Base-by-base conservation (phyloP, 2,329 filamentous ascomycete genomes). In the Fusarium secorum region DNA sequence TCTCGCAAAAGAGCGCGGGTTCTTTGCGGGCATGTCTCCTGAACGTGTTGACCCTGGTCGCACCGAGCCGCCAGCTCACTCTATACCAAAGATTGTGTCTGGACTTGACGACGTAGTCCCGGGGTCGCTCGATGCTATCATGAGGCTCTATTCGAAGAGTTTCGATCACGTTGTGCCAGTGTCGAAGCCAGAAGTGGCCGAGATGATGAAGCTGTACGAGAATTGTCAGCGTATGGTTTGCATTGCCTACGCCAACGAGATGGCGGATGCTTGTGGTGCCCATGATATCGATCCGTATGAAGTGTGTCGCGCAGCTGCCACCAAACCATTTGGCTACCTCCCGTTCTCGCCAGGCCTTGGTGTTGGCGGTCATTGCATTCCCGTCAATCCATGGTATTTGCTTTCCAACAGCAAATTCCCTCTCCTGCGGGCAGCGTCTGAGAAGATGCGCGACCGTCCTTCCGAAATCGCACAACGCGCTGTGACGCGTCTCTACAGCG, bases 191-290 rank as follows among this genome's bases (percentile, higher is more conserved):
- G 86, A 88, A 71, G 85, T 87, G 3, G 86, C 86, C 3, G 86
- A 88, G 75, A 87, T 88, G 85, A 85, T 83, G 67, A 88, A 88
- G 77, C 78, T 88, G 17, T 88, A 87, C 72, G 86, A 88, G 65
- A 88, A 88, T 73, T 88, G 86, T 72, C 85, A 88, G 73, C 81
- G 86, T 4, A 87, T 87, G 83, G 78, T 88, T 17, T 82, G 81
- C 71, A 86, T 87, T 36, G 85, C 86, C 1, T 88, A 85, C 60
- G 85, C 82, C 60, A 88, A 88, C 69, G 86, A 88, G 66, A 87
- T 88, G 84, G 85, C 85, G 2, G 85, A 88, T 68, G 85, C 86
- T 11, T 87, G 85, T 58, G 57, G 76, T 11, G 65, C 76, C 1
- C 81, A 84, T 49, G 79, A 74, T 28, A 86, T 88, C 49, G 82